Evolutionary conservation across 208 protist genomes (phyloP), one percentile per base, ranked within the genome.

Genomic region (Leishmania mexicana): DNA sequence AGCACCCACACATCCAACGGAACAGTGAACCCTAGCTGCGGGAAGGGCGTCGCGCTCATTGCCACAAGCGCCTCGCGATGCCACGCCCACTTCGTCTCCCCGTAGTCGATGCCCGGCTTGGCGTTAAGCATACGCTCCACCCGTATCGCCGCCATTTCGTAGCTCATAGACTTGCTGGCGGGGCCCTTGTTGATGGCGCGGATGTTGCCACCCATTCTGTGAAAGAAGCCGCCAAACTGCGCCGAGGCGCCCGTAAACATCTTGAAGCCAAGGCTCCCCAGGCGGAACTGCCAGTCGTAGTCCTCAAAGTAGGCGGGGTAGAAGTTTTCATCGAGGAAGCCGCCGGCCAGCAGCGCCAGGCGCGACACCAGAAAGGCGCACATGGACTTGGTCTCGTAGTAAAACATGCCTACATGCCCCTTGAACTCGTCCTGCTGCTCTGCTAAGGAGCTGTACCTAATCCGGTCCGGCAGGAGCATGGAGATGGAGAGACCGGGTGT

Each of bases 281-380:
- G 54, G 47, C 80, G 67, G 6, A 83, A 49, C 42, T 54, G 38
- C 76, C 81, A 85, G 70, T 78, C 81, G 62, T 78, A 85, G 47
- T 78, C 76, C 49, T 78, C 76, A 31, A 85, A 80, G 75, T 77
- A 85, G 28, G 76, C 65, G 21, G 67, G 81, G 60, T 81, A 85
- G 71, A 47, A 81, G 51, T 77, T 85, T 40, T 85, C 81, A 21
- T 81, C 76, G 28, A 76, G 60, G 19, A 81, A 81, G 71, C 81
- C 81, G 71, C 81, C 51, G n/a, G n/a, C 68, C 0, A 81, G 62
- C 57, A 85, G 62, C 47, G 81, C 76, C 6, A 76, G 70, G 2
- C 76, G 58, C 21, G 76, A 81, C 7, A 85, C 76, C 28, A 80
- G 35, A 47, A 81, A 85, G 70, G 81, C 64, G 49, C 81, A 81